Conservation (phyloP, 108 stramenopile genomes). For the Nitzschia inconspicua region DNA sequence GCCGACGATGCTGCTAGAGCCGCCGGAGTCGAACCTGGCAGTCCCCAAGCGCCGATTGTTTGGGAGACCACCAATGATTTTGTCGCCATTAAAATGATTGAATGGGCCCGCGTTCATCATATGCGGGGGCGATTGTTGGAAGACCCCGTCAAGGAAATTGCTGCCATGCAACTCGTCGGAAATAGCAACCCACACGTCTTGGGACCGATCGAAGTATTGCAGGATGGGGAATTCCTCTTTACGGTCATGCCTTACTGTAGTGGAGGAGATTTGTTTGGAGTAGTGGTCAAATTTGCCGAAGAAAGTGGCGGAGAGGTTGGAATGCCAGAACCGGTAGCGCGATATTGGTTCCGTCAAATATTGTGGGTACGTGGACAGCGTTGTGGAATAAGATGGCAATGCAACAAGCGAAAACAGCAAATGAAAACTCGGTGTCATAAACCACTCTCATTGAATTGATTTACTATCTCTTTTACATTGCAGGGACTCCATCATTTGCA, state of each 20-base stretch:
- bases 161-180: conserved; percentile 80
- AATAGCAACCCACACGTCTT: conserved; percentile 66
- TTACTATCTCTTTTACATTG: neutral
- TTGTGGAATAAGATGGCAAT: neutral
- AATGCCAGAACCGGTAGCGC: conserved; percentile 81
- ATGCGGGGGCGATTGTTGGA: conserved; percentile 78
- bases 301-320: conserved; percentile 66
- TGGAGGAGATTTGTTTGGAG: conserved; percentile 88
- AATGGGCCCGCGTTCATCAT: conserved; percentile 78
- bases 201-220: conserved; percentile 74
- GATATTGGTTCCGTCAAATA: conserved; percentile 89
- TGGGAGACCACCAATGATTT: conserved; percentile 76
- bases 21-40: conserved; percentile 73
- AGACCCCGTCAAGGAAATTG: conserved; percentile 90
- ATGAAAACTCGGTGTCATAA: neutral
- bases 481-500: conserved; percentile 85
- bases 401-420: neutral
- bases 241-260: conserved; percentile 86
- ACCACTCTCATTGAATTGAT: neutral
- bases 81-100: conserved; percentile 91
- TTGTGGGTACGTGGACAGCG: conserved; percentile 46
- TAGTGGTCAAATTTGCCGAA: conserved; percentile 76
- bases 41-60: conserved; percentile 70
- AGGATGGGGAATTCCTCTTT: conserved; percentile 83
- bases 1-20: conserved; percentile 80